These are phyloP conservation scores for Coelastrella sp. DNA, from an alignment of 139 green algal species.

Conservation along the genomic window DNA sequence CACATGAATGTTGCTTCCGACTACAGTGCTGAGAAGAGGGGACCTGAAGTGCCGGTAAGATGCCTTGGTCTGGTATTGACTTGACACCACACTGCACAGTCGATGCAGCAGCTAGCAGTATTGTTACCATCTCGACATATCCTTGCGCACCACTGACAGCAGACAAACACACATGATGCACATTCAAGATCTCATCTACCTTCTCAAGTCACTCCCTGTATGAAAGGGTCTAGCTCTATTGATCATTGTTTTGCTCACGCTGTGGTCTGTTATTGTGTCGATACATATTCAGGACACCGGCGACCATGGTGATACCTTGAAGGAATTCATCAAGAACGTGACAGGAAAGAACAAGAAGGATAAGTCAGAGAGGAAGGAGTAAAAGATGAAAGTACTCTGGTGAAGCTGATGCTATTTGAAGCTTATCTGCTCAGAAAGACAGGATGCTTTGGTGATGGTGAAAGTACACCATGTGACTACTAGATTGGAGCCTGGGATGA, in stretches of 20 bases:
- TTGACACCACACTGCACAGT: no score
- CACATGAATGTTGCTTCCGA: neutral
- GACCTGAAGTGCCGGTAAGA: slow-evolving; percentile 2
- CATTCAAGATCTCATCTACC: no score
- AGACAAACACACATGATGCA: no score
- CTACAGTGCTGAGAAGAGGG: neutral
- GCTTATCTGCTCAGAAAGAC: no score
- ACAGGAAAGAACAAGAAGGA: slow-evolving; percentile 3
- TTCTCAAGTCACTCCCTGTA: neutral
- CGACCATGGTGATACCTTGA: neutral
- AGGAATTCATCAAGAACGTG: neutral
- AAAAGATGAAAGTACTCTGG: neutral
- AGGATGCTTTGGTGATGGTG: no score
- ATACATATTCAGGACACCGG: neutral
- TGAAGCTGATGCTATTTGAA: no score
- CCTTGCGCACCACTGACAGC: no score
- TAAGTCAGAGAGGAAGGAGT: neutral
- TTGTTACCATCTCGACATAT: neutral
- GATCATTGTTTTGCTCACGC: neutral
- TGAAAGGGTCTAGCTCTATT: neutral
- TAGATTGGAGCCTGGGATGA: no score
- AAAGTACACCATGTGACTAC: no score
- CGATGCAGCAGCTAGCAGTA: no score
- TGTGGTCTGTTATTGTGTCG: neutral
- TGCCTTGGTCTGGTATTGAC: neutral